Conservation (phyloP, 225 moss, liverwort and hornwort species). For the Physcomitrium patens region DNA sequence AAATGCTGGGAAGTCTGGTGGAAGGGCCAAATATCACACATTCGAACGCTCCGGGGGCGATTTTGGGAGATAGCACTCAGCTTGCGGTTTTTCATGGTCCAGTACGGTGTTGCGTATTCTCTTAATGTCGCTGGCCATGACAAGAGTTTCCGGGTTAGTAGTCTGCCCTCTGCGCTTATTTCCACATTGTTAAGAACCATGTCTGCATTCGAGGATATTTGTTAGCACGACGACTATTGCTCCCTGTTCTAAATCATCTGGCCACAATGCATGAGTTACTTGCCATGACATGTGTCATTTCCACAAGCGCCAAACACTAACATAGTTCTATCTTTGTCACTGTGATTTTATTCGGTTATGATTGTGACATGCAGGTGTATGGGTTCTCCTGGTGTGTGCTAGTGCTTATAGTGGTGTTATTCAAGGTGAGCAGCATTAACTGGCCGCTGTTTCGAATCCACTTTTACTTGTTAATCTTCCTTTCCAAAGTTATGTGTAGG, state of each 20-base stretch:
- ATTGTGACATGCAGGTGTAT: slow-evolving; percentile 28
- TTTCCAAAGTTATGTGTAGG: neutral
- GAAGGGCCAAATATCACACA: slow-evolving; percentile 41
- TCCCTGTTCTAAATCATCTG: neutral
- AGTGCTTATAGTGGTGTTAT: slow-evolving; percentile 19
- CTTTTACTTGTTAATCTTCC: neutral
- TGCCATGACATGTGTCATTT: neutral
- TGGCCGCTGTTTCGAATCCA: neutral
- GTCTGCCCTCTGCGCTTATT: neutral
- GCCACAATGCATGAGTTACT: neutral
- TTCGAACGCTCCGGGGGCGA: slow-evolving; percentile 24
- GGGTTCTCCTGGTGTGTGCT: slow-evolving; percentile 32
- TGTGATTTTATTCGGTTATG: neutral
- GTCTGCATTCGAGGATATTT: neutral
- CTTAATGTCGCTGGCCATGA: slow-evolving; percentile 23
- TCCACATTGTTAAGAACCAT: neutral
- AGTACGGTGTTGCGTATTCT: slow-evolving; percentile 36
- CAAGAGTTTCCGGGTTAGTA: slow-evolving; percentile 29
- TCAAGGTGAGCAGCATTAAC: slow-evolving; percentile 25
- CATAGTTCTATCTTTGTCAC: neutral
- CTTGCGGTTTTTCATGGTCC: slow-evolving; percentile 34
- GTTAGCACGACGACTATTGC: neutral
- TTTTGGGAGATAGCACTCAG: slow-evolving; percentile 34
- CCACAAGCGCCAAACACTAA: neutral
- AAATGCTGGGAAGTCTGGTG: slow-evolving; percentile 79